phyloP scores from a whole-genome alignment of 306 rosid species.

The Lathyrus oleraceus region DNA sequence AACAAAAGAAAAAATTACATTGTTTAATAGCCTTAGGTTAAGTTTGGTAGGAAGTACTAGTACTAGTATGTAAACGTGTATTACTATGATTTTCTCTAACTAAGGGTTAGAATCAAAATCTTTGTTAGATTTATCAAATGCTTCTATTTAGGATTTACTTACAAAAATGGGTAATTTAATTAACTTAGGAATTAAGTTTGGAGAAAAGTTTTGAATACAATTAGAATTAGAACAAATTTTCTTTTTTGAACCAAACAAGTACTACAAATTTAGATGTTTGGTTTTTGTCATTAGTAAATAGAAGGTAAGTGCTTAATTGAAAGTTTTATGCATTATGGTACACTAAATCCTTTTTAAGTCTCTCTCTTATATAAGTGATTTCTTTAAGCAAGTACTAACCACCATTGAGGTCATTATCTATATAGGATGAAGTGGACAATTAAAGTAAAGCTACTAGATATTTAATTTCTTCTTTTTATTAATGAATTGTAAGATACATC shows the following conservation, averaged over 20 bases:
- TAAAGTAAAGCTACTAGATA: not conserved
- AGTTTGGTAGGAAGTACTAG: slow-evolving; percentile 3
- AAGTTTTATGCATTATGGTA: slow-evolving; percentile 23
- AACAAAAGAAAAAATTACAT: not conserved
- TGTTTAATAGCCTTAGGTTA: not conserved
- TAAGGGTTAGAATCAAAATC: not conserved
- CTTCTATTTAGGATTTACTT: slow-evolving; percentile 9
- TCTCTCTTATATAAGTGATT: slow-evolving; percentile 2
- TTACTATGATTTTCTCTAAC: not conserved
- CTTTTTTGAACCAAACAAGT: not conserved
- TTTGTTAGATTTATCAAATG: not conserved
- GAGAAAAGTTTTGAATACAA: not conserved
- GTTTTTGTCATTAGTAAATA: not conserved
- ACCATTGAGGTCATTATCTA: slow-evolving; percentile 25
- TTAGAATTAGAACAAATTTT: not conserved
- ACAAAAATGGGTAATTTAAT: slow-evolving; percentile 1
- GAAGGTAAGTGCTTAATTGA: slow-evolving; percentile 1
- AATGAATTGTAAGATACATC: not conserved
- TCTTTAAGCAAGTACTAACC: slow-evolving; percentile 29
- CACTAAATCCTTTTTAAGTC: slow-evolving; percentile 33
- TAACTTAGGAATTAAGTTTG: not conserved
- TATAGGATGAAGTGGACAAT: not conserved
- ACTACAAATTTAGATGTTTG: slow-evolving; percentile 6
- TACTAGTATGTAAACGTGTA: not conserved
- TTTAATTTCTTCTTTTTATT: slow-evolving; percentile 16